Percentiles rank a stretch among this genome's conserved stretches.
These are phyloP conservation scores for Peribolospora kevripleyi DNA, from an alignment of 768 basidiomycete genomes.

Conservation along the genomic window DNA sequence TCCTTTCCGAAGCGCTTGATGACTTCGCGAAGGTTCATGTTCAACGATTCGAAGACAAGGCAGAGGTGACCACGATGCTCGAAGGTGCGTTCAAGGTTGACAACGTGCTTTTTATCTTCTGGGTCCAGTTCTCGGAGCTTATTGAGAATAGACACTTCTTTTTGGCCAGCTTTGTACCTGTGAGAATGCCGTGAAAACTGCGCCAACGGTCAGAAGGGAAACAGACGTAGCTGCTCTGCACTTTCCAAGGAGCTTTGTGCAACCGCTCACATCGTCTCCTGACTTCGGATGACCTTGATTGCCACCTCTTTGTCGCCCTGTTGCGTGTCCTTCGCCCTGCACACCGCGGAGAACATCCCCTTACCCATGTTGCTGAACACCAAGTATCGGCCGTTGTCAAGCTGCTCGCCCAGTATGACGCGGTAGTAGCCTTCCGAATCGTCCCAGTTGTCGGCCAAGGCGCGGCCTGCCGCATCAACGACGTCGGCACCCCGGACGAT, in stretches of 20 bases:
- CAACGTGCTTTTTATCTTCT: slow-evolving; percentile 87
- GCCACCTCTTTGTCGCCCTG: slow-evolving; percentile 42
- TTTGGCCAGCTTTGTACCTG: slow-evolving; percentile 85
- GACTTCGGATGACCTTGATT: slow-evolving; percentile 85
- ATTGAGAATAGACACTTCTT: slow-evolving; percentile 70
- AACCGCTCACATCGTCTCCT: slow-evolving; percentile 71
- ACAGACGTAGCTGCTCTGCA: neutral
- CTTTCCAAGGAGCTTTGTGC: neutral
- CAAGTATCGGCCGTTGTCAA: slow-evolving; percentile 79
- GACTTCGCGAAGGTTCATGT: slow-evolving; percentile 95
- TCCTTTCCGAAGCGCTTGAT: slow-evolving; percentile 97
- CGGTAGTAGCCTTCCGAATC: slow-evolving; percentile 91
- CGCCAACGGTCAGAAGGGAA: neutral
- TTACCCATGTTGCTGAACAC: slow-evolving; percentile 88
- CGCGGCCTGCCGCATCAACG: slow-evolving; percentile 32
- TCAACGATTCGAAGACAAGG: slow-evolving; percentile 79
- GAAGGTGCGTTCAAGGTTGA: slow-evolving; percentile 78
- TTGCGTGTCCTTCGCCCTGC: slow-evolving; percentile 38
- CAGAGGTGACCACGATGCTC: slow-evolving; percentile 94
- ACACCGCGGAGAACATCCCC: slow-evolving; percentile 97
- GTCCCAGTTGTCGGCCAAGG: slow-evolving; percentile 56
- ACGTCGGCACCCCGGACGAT: slow-evolving; percentile 27
- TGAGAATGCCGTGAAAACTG: neutral
- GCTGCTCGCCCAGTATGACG: slow-evolving; percentile 74
- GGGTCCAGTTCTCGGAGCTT: slow-evolving; percentile 73